Base-by-base conservation (phyloP, 2,329 filamentous ascomycete genomes). In the Claviceps sp. region DNA sequence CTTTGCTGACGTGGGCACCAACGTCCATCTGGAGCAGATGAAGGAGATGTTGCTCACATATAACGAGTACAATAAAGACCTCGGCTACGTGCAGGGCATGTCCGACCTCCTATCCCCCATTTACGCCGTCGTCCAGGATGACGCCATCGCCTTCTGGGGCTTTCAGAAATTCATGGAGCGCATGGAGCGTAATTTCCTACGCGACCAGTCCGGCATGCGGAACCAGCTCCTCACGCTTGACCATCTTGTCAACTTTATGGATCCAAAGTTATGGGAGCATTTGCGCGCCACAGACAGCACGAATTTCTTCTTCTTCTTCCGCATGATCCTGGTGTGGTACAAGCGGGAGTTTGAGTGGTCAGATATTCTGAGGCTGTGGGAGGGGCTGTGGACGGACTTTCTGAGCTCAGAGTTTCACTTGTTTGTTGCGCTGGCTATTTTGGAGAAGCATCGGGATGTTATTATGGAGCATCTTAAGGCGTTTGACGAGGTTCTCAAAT, bases 281-380 rank as follows among this genome's bases (percentile, higher is more conserved):
- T 79, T 98, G 0, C 82, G 95, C 66, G 83, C 79, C 16, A 87
- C 90, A 20, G 94, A 98, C 62, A 94, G 87, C 62, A 98, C 93
- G 24, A 98, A 98, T 67, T 98, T 98, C 69, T 98, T 98, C 70
- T 98, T 98, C 74, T 97, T 98, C 74, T 98, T 97, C 79, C 87
- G 93, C 54, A 97, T 97, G 93, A 76, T 98, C 37, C 76, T 98
- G 1, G 93, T 98, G 9, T 98, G 93, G 93, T 98, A 93, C 69
- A 98, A 98, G 73, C 85, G 93, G 47, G 93, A 98, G 68, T 98
- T 98, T 61, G 78, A 82, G 58, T 98, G 91, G 88, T 67, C 77
- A 47, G 89, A 97, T 62, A 81, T 95, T 11, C 72, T 97, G 37
- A 79, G 87, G 18, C 72, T 98, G 4, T 98, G 93, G 93, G 93